phyloP scores from a whole-genome alignment of 2,329 filamentous ascomycete genomes.

The Alternaria arborescens region DNA sequence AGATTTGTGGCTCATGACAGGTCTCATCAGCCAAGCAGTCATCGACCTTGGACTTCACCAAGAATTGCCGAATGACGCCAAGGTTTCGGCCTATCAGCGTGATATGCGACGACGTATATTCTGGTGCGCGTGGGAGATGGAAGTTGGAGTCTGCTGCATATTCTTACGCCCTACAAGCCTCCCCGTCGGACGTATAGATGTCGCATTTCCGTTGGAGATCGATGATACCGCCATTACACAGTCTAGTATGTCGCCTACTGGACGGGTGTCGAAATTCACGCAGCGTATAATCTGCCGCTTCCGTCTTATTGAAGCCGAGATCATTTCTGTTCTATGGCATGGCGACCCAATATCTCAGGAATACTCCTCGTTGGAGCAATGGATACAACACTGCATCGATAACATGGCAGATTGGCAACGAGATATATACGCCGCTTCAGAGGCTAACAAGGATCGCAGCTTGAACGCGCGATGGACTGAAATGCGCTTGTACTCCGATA shows the following conservation, averaged over 20 bases:
- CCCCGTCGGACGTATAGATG: conserved; percentile 41
- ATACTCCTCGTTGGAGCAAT: conserved; percentile 37
- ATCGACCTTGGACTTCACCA: conserved; percentile 50
- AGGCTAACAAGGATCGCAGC: conserved; percentile 38
- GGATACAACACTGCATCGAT: conserved; percentile 39
- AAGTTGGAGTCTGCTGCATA: conserved; percentile 47
- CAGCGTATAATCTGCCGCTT: conserved; percentile 47
- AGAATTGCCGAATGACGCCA: conserved; percentile 42
- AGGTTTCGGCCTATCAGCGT: conserved; percentile 41
- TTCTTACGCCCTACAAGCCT: conserved; percentile 44
- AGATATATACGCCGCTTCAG: conserved; percentile 41
- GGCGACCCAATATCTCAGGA: conserved; percentile 40
- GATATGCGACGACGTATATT: conserved; percentile 51
- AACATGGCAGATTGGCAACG: conserved; percentile 42
- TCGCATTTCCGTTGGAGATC: conserved; percentile 44
- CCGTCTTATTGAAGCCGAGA: conserved; percentile 46
- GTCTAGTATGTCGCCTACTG: conserved; percentile 35
- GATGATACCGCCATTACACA: conserved; percentile 47
- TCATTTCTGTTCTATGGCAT: conserved; percentile 46
- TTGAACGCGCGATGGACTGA: conserved; percentile 45
- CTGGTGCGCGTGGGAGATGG: conserved; percentile 52
- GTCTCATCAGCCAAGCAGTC: conserved; percentile 48
- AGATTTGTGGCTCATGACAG: conserved; percentile 49
- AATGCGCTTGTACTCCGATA: conserved; percentile 47
- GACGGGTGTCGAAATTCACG: conserved; percentile 47